Percentiles rank a stretch among this genome's conserved stretches.
These are phyloP conservation scores for Amanita brunnescens DNA, from an alignment of 768 basidiomycete genomes.

Conservation along the genomic window DNA sequence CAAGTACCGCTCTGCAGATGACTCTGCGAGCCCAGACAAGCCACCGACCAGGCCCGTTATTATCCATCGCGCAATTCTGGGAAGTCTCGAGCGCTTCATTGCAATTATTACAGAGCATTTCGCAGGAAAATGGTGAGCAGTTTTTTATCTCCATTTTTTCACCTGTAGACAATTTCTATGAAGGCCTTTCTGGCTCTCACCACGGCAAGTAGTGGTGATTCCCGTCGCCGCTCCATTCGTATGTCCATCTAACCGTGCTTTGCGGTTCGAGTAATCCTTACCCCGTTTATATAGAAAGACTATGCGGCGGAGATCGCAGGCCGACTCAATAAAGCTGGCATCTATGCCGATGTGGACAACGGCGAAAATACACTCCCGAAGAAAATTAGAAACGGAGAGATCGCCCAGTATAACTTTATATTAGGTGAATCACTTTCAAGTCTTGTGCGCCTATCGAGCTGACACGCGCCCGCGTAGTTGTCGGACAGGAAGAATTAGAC, in stretches of 20 bases:
- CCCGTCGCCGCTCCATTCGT: slow-evolving; percentile 89
- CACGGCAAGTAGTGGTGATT: slow-evolving; percentile 91
- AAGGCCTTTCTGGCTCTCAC: slow-evolving; percentile 98
- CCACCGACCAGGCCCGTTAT: slow-evolving; percentile 81
- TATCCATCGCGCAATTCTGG: slow-evolving; percentile 95
- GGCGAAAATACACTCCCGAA: slow-evolving; percentile 88
- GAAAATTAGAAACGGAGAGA: slow-evolving; percentile 96
- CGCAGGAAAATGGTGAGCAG: slow-evolving; percentile 86
- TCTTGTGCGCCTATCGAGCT: not conserved
- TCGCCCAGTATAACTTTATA: slow-evolving; percentile 97
- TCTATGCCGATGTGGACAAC: slow-evolving; percentile 91
- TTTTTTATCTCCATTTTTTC: not conserved
- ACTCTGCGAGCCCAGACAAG: slow-evolving; percentile 46
- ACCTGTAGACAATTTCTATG: slow-evolving; percentile 1
- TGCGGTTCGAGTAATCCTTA: slow-evolving; percentile 11
- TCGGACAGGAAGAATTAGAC: slow-evolving; percentile 89
- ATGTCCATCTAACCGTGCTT: slow-evolving; percentile 23
- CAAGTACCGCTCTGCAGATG: slow-evolving; percentile 77
- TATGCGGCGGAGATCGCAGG: slow-evolving; percentile 81
- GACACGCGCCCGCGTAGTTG: slow-evolving; percentile 44
- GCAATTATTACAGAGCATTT: slow-evolving; percentile 97
- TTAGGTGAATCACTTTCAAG: slow-evolving; percentile 52
- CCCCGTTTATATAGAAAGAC: slow-evolving; percentile 49
- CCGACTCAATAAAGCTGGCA: slow-evolving; percentile 54
- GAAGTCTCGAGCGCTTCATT: slow-evolving; percentile 90